Evolutionary conservation across 768 basidiomycete species (phyloP).

Genomic region (Tubosaeta brunneosetosa): DNA sequence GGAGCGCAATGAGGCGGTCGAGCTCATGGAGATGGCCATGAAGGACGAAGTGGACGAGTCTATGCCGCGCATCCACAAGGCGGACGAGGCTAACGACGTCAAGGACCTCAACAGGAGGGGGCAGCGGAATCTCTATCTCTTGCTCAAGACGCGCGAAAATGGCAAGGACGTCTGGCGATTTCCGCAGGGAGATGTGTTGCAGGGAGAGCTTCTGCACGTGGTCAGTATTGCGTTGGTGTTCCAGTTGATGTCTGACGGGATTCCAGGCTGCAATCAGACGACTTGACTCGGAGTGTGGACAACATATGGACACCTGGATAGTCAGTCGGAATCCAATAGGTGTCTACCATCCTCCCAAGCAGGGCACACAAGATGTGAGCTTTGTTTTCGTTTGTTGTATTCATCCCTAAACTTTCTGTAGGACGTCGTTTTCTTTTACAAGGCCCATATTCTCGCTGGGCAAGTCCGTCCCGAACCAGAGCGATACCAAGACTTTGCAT

Average conservation of each 20-base stretch:
- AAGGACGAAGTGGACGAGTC: conserved; percentile 59
- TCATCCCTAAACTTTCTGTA: conserved; percentile 34
- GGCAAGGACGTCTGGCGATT: conserved; percentile 71
- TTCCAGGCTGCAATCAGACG: conserved; percentile 69
- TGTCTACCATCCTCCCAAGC: conserved; percentile 52
- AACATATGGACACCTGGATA: conserved; percentile 88
- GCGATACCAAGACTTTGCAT: conserved; percentile 72
- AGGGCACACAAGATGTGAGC: conserved; percentile 36
- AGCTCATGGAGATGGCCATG: conserved; percentile 56
- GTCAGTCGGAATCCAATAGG: conserved; percentile 89
- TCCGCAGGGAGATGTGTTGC: conserved; percentile 60
- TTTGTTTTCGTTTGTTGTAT: not conserved
- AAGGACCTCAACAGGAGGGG: conserved; percentile 78
- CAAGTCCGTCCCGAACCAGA: conserved; percentile 61
- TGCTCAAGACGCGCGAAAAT: conserved; percentile 50
- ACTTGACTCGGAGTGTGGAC: conserved; percentile 67
- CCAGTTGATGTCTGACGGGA: not conserved
- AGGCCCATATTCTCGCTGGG: conserved; percentile 89
- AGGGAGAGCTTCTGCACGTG: conserved; percentile 73
- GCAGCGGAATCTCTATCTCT: conserved; percentile 84
- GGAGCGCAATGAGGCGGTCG: conserved; percentile 43
- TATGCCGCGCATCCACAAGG: conserved; percentile 54
- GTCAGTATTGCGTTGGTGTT: conserved; percentile 35
- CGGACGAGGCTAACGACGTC: conserved; percentile 57
- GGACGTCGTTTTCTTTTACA: conserved; percentile 85